phyloP scores from a whole-genome alignment of 192 early-diverging fungal species.

The Paraglomus brasilianum region DNA sequence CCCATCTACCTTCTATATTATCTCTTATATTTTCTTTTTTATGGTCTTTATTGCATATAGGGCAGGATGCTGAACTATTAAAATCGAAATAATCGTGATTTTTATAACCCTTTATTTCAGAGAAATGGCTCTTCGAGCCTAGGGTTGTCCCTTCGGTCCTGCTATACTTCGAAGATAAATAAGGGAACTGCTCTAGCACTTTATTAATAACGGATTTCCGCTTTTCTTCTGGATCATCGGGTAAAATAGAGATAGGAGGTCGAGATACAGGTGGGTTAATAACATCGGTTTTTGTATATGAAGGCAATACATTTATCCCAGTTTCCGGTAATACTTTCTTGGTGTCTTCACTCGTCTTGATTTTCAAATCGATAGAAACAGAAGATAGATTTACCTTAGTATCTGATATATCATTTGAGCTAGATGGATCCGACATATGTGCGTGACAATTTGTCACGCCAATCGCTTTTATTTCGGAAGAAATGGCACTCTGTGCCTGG shows the following conservation, averaged over 20 bases:
- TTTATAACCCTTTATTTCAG: no score
- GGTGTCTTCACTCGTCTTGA: background rate
- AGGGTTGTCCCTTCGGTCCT: no score
- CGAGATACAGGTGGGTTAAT: background rate
- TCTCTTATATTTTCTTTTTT: conserved; percentile 29
- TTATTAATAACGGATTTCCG: background rate
- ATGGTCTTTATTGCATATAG: conserved; percentile 28
- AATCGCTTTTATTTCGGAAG: conserved; percentile 5
- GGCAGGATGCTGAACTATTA: conserved; percentile 20
- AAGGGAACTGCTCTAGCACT: conserved; percentile 15
- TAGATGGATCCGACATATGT: conserved; percentile 1
- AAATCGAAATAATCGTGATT: conserved; percentile 25
- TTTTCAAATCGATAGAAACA: no score
- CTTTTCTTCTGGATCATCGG: conserved; percentile 6
- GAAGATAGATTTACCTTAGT: no score
- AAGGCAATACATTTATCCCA: background rate
- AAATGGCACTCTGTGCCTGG: conserved; percentile 1
- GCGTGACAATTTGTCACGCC: conserved; percentile 18
- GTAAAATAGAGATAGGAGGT: conserved; percentile 3
- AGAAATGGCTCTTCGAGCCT: no score
- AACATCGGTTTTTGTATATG: background rate
- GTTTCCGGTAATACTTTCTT: conserved; percentile 6
- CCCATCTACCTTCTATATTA: conserved; percentile 25
- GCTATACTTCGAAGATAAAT: conserved; percentile 10
- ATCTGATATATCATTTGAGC: conserved; percentile 7